Evolutionary conservation across 2,329 filamentous ascomycete genomes (phyloP).

Genomic region (Beauveria brongniartii): DNA sequence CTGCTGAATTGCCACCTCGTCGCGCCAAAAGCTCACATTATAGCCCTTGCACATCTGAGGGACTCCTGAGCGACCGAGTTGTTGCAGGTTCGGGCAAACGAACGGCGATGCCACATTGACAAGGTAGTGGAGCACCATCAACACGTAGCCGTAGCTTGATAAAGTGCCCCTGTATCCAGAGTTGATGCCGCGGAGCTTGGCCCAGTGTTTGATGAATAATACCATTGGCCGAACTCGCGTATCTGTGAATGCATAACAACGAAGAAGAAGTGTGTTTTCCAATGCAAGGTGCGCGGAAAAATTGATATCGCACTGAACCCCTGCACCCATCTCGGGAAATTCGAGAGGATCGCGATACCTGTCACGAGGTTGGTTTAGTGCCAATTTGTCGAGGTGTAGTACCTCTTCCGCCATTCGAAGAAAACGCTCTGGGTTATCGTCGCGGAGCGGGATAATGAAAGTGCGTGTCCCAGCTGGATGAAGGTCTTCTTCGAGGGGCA

Average conservation of each 20-base stretch:
- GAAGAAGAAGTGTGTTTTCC: conserved; percentile 74
- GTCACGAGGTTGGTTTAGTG: conserved; percentile 44
- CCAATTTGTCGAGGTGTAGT: conserved; percentile 41
- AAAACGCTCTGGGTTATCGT: conserved; percentile 11
- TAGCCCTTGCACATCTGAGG: conserved; percentile 49
- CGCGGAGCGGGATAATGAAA: conserved; percentile 30
- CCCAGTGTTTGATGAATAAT: conserved; percentile 86
- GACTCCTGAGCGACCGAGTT: conserved; percentile 33
- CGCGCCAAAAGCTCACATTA: conserved; percentile 69
- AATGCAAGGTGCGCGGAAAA: conserved; percentile 78
- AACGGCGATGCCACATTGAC: conserved; percentile 75
- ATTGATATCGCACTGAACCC: conserved; percentile 89
- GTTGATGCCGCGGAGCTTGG: conserved; percentile 78
- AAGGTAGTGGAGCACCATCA: conserved; percentile 88
- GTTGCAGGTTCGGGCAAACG: conserved; percentile 76
- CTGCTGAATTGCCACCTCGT: conserved; percentile 59
- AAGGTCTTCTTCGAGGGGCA: conserved; percentile 21
- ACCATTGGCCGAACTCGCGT: conserved; percentile 69
- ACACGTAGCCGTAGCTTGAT: conserved; percentile 82
- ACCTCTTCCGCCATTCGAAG: too few relatives aligned
- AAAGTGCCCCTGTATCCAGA: conserved; percentile 78
- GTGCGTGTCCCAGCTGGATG: conserved; percentile 10
- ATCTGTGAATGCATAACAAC: conserved; percentile 77
- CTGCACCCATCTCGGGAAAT: conserved; percentile 66
- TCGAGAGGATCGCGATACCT: conserved; percentile 56